A percentile compares a stretch with the other conserved stretches of the same genome.
These are phyloP conservation scores for Daldinia decipiens DNA, from an alignment of 495 filamentous ascomycete genomes.

Conservation along the genomic window DNA sequence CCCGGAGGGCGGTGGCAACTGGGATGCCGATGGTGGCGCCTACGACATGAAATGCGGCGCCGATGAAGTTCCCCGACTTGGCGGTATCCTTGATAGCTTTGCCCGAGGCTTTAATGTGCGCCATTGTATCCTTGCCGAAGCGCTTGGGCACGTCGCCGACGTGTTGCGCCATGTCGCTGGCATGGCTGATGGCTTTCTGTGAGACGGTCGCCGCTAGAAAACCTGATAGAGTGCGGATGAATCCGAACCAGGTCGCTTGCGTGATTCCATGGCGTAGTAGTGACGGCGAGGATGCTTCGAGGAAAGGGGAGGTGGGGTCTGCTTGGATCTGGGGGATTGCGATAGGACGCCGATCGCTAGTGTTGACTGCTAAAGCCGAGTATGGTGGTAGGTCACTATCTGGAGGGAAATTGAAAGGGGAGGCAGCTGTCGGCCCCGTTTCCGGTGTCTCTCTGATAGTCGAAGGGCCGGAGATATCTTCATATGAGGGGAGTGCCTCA, in stretches of 20 bases:
- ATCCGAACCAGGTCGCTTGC: constrained; percentile 39
- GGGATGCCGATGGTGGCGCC: constrained; percentile 43
- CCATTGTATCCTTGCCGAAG: constrained; percentile 43
- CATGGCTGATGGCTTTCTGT: constrained; percentile 47
- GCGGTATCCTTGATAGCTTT: constrained; percentile 38
- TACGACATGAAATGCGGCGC: constrained; percentile 39
- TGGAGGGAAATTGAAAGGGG: constrained; percentile 48
- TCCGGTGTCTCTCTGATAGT: not conserved
- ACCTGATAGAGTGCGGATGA: constrained; percentile 47
- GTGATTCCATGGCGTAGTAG: constrained; percentile 46
- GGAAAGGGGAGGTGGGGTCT: constrained; percentile 40
- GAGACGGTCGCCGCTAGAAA: constrained; percentile 50
- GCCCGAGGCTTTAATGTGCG: constrained; percentile 39
- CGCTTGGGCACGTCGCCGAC: constrained; percentile 41
- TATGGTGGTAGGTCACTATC: constrained; percentile 29
- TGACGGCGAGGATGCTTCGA: constrained; percentile 37
- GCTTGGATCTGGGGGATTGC: constrained; percentile 47
- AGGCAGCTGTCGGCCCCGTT: constrained; percentile 33
- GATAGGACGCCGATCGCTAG: constrained; percentile 32
- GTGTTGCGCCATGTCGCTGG: constrained; percentile 42
- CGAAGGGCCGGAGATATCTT: constrained; percentile 19
- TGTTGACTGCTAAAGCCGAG: constrained; percentile 4
- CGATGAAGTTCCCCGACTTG: constrained; percentile 40
- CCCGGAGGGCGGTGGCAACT: constrained; percentile 36
- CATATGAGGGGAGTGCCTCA: constrained; percentile 30